Base-by-base conservation (phyloP, 345 rosid species). In the Iberis pinnata region DNA sequence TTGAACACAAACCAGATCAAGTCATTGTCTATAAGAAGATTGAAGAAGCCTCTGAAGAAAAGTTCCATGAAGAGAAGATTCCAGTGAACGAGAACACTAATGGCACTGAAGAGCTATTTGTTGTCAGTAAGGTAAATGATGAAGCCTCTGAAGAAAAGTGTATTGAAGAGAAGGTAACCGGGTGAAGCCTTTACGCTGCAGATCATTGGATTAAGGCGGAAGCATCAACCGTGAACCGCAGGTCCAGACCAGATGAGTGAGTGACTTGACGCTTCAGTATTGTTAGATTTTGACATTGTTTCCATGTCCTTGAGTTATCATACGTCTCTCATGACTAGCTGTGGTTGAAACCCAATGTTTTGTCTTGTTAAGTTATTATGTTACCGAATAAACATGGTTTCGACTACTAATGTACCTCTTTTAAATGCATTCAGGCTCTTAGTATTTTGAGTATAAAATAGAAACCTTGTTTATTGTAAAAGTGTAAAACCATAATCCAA, bases 11-110 rank as follows among this genome's bases (percentile, higher is more conserved):
- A 4, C 51, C 66, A 10, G 61, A 53, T 22, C 49, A 67, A 40
- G 72, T 60, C 62, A 67, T 60, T 47, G 25, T 47, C 57, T 67
- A 54, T 53, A 60, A 67, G 67, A 67, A 60, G 57, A 60, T 60
- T 20, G 16, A 1, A 0, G 62, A 19, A 54, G 24, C 51, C 40
- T 40, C 67, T 41, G 57, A 53, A 26, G 56, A 67, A 41, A 58
- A 27, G n/a, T 19, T 40, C 47, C 17, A 9, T 1, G 60, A 65
- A 38, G 65, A 66, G 65, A 40, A 51, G 8, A 12, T 20, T 20
- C 12, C 42, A 31, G 27, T 58, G 48, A 43, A 38, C 19, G 36
- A 65, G 48, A 43, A 38, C 19, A 37, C 27, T 4, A 44, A 65
- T 43, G 43, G 46, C 35, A 12, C 14, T 5, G 32, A 17, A 5